phyloP scores from a whole-genome alignment of 345 rosid genomes.

The Adansonia digitata region DNA sequence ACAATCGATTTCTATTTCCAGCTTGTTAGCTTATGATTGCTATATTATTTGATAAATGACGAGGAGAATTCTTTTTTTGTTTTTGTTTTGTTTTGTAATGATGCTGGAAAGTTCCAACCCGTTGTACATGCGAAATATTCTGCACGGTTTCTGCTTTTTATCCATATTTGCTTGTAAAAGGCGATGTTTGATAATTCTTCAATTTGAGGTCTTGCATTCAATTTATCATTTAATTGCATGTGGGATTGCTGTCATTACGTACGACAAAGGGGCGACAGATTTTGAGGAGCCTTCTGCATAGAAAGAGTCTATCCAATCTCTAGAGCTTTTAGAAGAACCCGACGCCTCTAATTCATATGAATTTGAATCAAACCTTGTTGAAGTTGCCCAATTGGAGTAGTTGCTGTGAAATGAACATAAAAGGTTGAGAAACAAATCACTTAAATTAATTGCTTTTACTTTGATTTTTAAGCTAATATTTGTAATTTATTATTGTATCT shows the following conservation, averaged over 20 bases:
- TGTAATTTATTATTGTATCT: slow-evolving; percentile 8
- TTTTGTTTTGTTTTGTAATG: background rate
- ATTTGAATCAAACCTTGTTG: slow-evolving; percentile 85
- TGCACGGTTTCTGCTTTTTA: background rate
- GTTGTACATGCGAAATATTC: background rate
- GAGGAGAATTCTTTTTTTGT: background rate
- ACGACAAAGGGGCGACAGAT: slow-evolving; percentile 86
- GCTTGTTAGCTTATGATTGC: background rate
- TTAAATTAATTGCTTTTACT: background rate
- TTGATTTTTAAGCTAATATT: slow-evolving; percentile 18
- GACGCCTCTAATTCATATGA: slow-evolving; percentile 63
- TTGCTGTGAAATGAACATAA: background rate
- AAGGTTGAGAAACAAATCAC: background rate
- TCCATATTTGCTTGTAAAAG: background rate
- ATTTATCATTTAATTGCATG: slow-evolving; percentile 56
- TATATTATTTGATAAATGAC: background rate
- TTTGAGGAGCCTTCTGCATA: slow-evolving; percentile 79
- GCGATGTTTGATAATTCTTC: background rate
- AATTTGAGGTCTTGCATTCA: background rate
- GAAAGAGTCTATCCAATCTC: slow-evolving; percentile 67
- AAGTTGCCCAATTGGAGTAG: slow-evolving; percentile 90
- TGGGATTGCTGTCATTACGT: slow-evolving; percentile 74
- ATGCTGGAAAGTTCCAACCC: background rate
- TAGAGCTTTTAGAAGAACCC: slow-evolving; percentile 69
- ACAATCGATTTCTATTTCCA: background rate